phyloP scores from a whole-genome alignment of 139 green algal genomes.

The Ulvella scutata region DNA sequence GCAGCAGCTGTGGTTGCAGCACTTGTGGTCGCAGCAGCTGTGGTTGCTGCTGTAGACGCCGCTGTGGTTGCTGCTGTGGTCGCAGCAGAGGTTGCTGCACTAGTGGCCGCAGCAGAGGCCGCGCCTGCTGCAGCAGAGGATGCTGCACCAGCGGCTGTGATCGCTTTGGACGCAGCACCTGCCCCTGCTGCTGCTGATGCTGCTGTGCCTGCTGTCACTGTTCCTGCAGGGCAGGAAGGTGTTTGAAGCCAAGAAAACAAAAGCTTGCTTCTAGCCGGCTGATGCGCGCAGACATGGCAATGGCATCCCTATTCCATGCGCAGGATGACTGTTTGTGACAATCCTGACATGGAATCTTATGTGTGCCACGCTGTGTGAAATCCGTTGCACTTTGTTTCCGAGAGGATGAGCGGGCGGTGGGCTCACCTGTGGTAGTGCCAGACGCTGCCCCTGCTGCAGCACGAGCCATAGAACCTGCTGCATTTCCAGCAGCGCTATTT shows the following conservation, averaged over 20 bases:
- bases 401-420: background rate
- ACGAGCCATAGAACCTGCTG: background rate
- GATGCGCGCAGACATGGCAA: too few species aligned
- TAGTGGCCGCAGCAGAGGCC: constrained; percentile 16
- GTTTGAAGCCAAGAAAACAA: too few species aligned
- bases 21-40: background rate
- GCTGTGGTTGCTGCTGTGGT: constrained; percentile 27
- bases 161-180: background rate
- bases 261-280: too few species aligned
- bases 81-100: constrained; percentile 13
- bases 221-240: background rate
- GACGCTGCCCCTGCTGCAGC: background rate
- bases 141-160: background rate
- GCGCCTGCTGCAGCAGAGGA: constrained; percentile 2
- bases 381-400: too few species aligned
- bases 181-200: constrained; percentile 5
- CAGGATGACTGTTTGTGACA: too few species aligned
- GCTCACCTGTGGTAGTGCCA: background rate
- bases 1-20: background rate
- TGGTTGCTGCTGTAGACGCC: constrained; percentile 16
- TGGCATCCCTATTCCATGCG: too few species aligned
- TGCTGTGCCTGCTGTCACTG: background rate
- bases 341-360: too few species aligned
- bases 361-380: too few species aligned
- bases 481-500: background rate